These are phyloP conservation scores for Xylaria palmicola DNA, from an alignment of 495 filamentous ascomycete species.

Conservation along the genomic window DNA sequence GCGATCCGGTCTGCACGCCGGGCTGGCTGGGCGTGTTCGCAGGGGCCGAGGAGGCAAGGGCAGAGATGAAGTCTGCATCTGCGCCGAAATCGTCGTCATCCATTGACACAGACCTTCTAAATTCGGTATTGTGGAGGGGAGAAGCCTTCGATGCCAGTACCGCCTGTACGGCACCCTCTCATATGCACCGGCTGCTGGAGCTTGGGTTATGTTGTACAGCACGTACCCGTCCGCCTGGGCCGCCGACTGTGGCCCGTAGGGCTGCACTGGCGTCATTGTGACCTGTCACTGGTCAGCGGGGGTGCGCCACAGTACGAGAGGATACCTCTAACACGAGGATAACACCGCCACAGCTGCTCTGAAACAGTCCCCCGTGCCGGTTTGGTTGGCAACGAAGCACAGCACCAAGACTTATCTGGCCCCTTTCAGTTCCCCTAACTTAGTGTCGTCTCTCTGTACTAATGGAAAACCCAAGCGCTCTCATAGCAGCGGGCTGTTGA, in stretches of 20 bases:
- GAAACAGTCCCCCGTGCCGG: slow-evolving; percentile 9
- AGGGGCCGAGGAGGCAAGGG: slow-evolving; percentile 47
- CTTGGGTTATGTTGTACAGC: background rate
- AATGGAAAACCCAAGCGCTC: background rate
- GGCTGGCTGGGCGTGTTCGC: slow-evolving; percentile 8
- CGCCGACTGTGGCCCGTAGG: background rate
- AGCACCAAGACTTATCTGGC: slow-evolving; percentile 13
- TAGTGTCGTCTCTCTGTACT: background rate
- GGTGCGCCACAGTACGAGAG: background rate
- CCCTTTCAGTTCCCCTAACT: slow-evolving; percentile 14
- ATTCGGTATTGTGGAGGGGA: too few species aligned
- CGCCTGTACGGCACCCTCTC: too few species aligned
- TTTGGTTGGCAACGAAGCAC: background rate
- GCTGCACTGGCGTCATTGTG: background rate
- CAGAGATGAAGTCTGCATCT: slow-evolving; percentile 57
- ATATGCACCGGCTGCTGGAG: too few species aligned
- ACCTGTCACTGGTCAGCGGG: background rate
- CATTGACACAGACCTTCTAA: slow-evolving; percentile 29
- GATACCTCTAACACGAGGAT: too few species aligned
- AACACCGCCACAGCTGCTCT: slow-evolving; percentile 17
- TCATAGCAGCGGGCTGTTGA: slow-evolving; percentile 32
- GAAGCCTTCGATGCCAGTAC: too few species aligned
- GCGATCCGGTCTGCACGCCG: slow-evolving; percentile 16
- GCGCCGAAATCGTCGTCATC: slow-evolving; percentile 61
- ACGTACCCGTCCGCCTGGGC: background rate